phyloP scores from a whole-genome alignment of 768 basidiomycete species.

The Imleria badia region DNA sequence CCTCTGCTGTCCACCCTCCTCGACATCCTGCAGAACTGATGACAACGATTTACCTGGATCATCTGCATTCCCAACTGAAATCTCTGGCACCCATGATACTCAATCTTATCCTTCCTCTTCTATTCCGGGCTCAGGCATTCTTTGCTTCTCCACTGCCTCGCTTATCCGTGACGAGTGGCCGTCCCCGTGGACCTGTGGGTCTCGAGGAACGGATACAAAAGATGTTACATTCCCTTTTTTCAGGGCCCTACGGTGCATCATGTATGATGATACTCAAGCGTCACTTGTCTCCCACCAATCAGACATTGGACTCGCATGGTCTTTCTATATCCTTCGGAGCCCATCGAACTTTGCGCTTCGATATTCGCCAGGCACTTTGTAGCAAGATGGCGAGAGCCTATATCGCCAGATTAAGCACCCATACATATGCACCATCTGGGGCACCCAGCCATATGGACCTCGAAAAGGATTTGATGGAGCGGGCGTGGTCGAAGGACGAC shows the following conservation, averaged over 20 bases:
- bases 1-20: slow-evolving; percentile 28
- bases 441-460: slow-evolving; percentile 59
- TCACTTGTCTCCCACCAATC: slow-evolving; percentile 46
- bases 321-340: slow-evolving; percentile 54
- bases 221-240: slow-evolving; percentile 53
- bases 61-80: slow-evolving; percentile 62
- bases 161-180: slow-evolving; percentile 50
- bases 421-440: slow-evolving; percentile 58
- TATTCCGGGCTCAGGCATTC: slow-evolving; percentile 70
- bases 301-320: slow-evolving; percentile 22
- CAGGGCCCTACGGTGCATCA: slow-evolving; percentile 62
- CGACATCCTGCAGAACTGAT: slow-evolving; percentile 65
- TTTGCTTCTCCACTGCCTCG: slow-evolving; percentile 68
- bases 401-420: slow-evolving; percentile 52
- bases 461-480: slow-evolving; percentile 64
- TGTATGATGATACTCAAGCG: slow-evolving; percentile 64
- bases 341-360: slow-evolving; percentile 59
- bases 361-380: slow-evolving; percentile 60
- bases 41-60: slow-evolving; percentile 59
- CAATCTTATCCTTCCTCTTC: slow-evolving; percentile 58
- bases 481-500: slow-evolving; percentile 72
- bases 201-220: slow-evolving; percentile 59
- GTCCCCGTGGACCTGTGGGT: slow-evolving; percentile 30
- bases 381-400: slow-evolving; percentile 66
- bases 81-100: slow-evolving; percentile 56